Evolutionary conservation across 345 rosid species (phyloP).

Genomic region (Populus simonii): DNA sequence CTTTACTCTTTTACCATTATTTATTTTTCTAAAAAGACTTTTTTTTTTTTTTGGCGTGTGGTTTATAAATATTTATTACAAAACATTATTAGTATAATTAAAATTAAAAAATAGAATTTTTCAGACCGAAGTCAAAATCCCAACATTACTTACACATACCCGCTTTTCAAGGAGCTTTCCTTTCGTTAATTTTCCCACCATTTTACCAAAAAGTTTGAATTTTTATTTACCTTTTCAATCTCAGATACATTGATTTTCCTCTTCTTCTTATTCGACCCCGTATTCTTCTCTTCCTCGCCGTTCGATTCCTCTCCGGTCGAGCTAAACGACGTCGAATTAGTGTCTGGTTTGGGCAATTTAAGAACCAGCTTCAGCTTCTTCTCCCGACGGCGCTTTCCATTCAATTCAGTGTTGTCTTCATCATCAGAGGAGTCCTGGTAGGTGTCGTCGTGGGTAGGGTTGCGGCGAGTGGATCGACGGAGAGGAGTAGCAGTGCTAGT

Average conservation of each 20-base stretch:
- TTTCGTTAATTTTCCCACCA: neutral
- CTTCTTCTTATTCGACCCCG: slow-evolving; percentile 30
- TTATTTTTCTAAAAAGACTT: neutral
- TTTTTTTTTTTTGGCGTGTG: neutral
- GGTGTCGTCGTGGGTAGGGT: neutral
- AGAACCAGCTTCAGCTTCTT: slow-evolving; percentile 21
- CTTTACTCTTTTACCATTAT: slow-evolving; percentile 4
- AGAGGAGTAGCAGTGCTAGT: slow-evolving; percentile 20
- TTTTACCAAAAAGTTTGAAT: neutral
- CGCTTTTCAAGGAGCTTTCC: slow-evolving; percentile 46
- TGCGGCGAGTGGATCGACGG: slow-evolving; percentile 61
- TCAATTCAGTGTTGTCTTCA: neutral
- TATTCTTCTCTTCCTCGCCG: slow-evolving; percentile 23
- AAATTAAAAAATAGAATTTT: neutral
- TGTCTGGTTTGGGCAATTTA: slow-evolving; percentile 20
- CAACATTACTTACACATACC: slow-evolving; percentile 31
- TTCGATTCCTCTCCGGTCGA: slow-evolving; percentile 29
- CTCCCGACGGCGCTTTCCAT: slow-evolving; percentile 12
- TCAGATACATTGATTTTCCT: slow-evolving; percentile 49
- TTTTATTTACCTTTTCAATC: slow-evolving; percentile 36
- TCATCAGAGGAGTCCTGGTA: neutral
- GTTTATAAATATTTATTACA: neutral
- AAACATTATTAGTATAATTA: neutral
- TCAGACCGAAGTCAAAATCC: slow-evolving; percentile 16
- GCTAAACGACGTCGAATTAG: slow-evolving; percentile 22